Evolutionary conservation across 1,284 basidiomycete species (phyloP).

Genomic region (Kwoniella shivajii): DNA sequence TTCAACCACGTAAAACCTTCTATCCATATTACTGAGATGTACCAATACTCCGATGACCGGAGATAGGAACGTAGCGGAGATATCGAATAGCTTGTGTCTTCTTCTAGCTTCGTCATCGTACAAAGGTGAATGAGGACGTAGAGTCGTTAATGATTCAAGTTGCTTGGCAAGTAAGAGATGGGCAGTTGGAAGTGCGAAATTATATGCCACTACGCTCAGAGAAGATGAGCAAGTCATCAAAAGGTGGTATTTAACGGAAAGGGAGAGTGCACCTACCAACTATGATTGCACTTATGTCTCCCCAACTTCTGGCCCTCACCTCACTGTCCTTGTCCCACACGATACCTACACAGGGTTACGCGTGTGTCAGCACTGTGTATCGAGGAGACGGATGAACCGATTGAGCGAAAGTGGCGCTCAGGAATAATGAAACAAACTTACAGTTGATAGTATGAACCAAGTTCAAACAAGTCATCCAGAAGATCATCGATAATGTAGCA

Average conservation of each 20-base stretch:
- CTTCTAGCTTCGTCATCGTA: slow-evolving; percentile 33
- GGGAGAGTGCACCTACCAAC: slow-evolving; percentile 22
- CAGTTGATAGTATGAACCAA: slow-evolving; percentile 41
- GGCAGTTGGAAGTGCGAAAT: slow-evolving; percentile 44
- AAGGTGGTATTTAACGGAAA: not conserved
- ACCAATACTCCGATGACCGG: slow-evolving; percentile 41
- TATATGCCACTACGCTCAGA: slow-evolving; percentile 41
- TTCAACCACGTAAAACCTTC: slow-evolving; percentile 44
- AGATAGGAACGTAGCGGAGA: slow-evolving; percentile 22
- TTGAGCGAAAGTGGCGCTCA: too few species aligned
- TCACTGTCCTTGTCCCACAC: slow-evolving; percentile 35
- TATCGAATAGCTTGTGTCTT: slow-evolving; percentile 35
- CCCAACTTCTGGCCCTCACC: slow-evolving; percentile 36
- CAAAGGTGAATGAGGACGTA: slow-evolving; percentile 39
- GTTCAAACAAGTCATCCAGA: slow-evolving; percentile 46
- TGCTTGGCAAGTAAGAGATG: slow-evolving; percentile 47
- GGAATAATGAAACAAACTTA: slow-evolving; percentile 27
- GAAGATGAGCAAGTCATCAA: not conserved
- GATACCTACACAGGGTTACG: slow-evolving; percentile 26
- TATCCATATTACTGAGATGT: slow-evolving; percentile 40
- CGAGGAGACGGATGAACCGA: too few species aligned
- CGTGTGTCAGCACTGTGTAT: too few species aligned
- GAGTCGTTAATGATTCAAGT: slow-evolving; percentile 43
- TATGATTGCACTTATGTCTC: slow-evolving; percentile 33
- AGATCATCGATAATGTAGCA: slow-evolving; percentile 45